phyloP scores from a whole-genome alignment of 768 basidiomycete genomes.

The Termitomyces sp. region DNA sequence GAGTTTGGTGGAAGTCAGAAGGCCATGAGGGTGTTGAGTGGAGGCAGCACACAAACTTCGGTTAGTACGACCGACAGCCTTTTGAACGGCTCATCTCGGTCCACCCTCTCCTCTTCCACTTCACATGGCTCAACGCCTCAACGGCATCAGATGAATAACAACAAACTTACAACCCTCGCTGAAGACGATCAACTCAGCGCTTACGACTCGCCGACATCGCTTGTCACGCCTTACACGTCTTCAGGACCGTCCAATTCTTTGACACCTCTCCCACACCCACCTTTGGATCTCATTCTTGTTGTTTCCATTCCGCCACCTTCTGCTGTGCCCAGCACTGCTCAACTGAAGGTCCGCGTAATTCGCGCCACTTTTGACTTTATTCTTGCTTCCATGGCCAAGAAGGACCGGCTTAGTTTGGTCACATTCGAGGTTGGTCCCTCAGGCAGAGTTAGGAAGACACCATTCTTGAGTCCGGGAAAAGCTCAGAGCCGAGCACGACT shows the following conservation, averaged over 20 bases:
- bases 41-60: slow-evolving; percentile 61
- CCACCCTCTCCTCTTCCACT: slow-evolving; percentile 70
- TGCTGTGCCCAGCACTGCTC: slow-evolving; percentile 70
- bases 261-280: slow-evolving; percentile 76
- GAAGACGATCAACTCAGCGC: slow-evolving; percentile 64
- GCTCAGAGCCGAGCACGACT: slow-evolving; percentile 65
- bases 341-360: slow-evolving; percentile 86
- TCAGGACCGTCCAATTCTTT: slow-evolving; percentile 77
- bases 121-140: slow-evolving; percentile 54
- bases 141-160: slow-evolving; percentile 27
- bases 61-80: slow-evolving; percentile 65
- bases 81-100: slow-evolving; percentile 59
- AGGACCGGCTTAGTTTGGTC: slow-evolving; percentile 84
- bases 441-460: slow-evolving; percentile 87
- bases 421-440: slow-evolving; percentile 87
- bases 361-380: slow-evolving; percentile 84
- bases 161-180: slow-evolving; percentile 61
- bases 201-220: slow-evolving; percentile 51
- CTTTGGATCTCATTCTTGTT: slow-evolving; percentile 90
- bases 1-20: slow-evolving; percentile 77
- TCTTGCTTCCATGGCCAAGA: slow-evolving; percentile 65
- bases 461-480: slow-evolving; percentile 75
- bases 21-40: slow-evolving; percentile 72
- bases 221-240: slow-evolving; percentile 69
- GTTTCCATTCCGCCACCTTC: slow-evolving; percentile 77